These are phyloP conservation scores for Erythrophleum ivorense DNA, from an alignment of 331 rosid species.

Conservation along the genomic window DNA sequence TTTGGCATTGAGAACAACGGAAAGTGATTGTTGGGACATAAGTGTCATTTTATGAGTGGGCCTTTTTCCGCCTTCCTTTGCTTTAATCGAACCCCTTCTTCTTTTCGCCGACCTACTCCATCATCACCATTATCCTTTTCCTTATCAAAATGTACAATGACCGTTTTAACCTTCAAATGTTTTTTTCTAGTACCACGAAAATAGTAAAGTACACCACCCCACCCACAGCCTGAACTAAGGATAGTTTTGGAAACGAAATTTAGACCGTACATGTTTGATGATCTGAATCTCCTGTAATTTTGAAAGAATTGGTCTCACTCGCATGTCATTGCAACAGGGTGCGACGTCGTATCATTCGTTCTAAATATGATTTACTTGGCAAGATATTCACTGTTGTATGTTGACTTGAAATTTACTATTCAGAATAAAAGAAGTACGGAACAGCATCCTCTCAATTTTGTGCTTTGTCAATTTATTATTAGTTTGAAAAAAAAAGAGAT, in stretches of 20 bases:
- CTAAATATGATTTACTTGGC: not conserved
- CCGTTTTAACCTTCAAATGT: not conserved
- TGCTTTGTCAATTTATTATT: no score
- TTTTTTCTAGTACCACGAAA: not conserved
- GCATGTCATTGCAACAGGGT: not conserved
- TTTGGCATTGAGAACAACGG: not conserved
- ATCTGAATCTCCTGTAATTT: not conserved
- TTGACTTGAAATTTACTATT: not conserved
- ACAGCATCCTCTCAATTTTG: no score
- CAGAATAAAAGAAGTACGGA: not conserved
- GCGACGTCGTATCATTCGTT: not conserved
- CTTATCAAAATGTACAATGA: not conserved
- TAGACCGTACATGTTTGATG: not conserved
- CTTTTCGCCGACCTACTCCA: not conserved
- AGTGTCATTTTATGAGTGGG: constrained; percentile 5
- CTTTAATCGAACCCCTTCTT: constrained; percentile 2
- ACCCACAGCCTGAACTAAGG: constrained; percentile 16
- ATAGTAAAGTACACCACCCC: not conserved
- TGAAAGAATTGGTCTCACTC: not conserved
- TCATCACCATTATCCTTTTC: not conserved
- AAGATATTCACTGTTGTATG: not conserved
- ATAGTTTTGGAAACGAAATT: not conserved
- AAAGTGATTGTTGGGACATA: not conserved
- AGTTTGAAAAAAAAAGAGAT: no score
- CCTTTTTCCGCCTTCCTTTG: not conserved